Evolutionary conservation across 2,329 filamentous ascomycete species (phyloP).

Genomic region (Huntiella abstrusa): DNA sequence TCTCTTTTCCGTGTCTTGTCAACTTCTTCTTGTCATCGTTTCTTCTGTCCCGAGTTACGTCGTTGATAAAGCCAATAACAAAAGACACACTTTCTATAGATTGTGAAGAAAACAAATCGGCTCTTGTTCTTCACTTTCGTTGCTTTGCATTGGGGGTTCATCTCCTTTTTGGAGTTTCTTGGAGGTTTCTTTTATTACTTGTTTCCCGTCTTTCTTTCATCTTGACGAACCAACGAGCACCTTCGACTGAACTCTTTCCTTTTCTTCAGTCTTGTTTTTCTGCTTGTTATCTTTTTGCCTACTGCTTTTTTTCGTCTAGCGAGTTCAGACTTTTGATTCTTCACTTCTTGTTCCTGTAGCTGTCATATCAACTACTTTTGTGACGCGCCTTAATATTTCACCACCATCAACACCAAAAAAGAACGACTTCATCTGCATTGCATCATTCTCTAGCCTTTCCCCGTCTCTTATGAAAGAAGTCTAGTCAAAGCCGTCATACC

Average conservation of each 20-base stretch:
- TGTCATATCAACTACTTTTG: neutral
- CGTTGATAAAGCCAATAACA: too few species aligned
- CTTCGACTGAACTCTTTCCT: neutral
- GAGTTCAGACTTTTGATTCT: neutral
- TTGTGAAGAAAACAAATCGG: too few species aligned
- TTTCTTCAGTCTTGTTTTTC: neutral
- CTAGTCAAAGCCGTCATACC: neutral
- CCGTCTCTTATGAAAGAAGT: neutral
- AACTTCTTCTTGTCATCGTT: too few species aligned
- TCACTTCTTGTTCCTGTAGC: neutral
- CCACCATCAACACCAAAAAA: neutral
- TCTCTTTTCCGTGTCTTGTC: too few species aligned
- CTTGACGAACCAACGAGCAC: too few species aligned
- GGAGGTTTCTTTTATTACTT: neutral
- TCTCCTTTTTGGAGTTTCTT: constrained; percentile 1
- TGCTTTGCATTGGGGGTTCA: neutral
- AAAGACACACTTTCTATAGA: too few species aligned
- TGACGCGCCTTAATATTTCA: neutral
- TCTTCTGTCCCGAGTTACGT: too few species aligned
- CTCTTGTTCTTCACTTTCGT: neutral
- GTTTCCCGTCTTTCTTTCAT: neutral
- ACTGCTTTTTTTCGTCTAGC: neutral
- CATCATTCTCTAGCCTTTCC: neutral
- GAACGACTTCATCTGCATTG: neutral
- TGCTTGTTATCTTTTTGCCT: neutral